These are phyloP conservation scores for Colletotrichum lentis DNA, from an alignment of 2,329 filamentous ascomycete species.

Conservation along the genomic window DNA sequence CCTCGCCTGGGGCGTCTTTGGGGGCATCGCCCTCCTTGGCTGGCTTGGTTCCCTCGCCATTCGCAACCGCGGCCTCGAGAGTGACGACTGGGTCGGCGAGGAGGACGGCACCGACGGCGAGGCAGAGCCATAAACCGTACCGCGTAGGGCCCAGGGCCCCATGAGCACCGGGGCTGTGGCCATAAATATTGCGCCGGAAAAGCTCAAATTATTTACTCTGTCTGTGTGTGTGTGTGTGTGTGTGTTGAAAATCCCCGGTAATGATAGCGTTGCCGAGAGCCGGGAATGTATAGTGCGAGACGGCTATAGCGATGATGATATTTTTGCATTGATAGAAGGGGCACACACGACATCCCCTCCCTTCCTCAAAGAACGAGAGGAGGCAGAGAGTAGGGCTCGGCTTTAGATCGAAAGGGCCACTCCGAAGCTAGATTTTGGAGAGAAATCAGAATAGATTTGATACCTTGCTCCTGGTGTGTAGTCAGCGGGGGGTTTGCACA, in stretches of 20 bases:
- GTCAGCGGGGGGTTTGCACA: too few relatives aligned
- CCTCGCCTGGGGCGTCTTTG: conserved; percentile 87
- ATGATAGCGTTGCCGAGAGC: conserved; percentile 26
- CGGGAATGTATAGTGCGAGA: conserved; percentile 6
- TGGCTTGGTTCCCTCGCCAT: conserved; percentile 84
- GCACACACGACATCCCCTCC: not conserved
- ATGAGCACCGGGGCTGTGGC: not conserved
- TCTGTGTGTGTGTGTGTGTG: conserved; percentile 3
- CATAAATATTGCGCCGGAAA: not conserved
- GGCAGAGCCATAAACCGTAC: conserved; percentile 29
- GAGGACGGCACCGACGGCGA: conserved; percentile 44
- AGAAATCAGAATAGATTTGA: not conserved
- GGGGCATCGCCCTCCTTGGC: conserved; percentile 80
- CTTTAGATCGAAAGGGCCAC: conserved; percentile 15
- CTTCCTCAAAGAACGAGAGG: not conserved
- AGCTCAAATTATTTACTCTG: conserved; percentile 7
- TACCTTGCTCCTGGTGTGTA: not conserved
- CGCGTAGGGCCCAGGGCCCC: not conserved
- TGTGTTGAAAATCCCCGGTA: conserved; percentile 11
- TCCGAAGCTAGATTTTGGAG: not conserved
- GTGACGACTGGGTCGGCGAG: conserved; percentile 60
- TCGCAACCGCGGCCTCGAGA: conserved; percentile 67
- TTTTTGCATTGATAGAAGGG: conserved; percentile 23
- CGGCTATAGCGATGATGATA: conserved; percentile 4
- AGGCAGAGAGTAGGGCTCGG: conserved; percentile 1